Evolutionary conservation across 129 eudicot genomes (phyloP).

Genomic region (Flaveria ramosissima): DNA sequence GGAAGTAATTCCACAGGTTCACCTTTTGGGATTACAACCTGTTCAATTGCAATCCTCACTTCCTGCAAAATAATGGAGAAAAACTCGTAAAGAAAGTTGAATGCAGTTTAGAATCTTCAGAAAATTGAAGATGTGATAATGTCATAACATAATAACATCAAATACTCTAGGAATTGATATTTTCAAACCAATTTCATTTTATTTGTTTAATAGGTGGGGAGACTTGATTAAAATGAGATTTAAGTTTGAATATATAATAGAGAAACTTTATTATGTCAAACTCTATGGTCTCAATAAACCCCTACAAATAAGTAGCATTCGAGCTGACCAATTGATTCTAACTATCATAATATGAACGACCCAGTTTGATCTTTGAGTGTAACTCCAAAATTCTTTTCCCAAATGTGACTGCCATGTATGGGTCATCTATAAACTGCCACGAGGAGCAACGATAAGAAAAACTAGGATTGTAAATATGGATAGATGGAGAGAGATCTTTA

Average conservation of each 20-base stretch:
- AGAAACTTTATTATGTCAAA: background rate
- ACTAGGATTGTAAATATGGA: background rate
- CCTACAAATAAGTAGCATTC: background rate
- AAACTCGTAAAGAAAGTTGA: background rate
- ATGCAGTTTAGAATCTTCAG: background rate
- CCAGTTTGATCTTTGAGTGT: background rate
- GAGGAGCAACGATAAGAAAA: background rate
- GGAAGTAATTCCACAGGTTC: slow-evolving; percentile 87
- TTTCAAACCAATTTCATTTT: no score
- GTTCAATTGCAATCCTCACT: slow-evolving; percentile 89
- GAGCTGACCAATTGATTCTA: background rate
- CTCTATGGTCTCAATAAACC: background rate
- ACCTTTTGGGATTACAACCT: slow-evolving; percentile 74
- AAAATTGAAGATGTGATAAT: background rate
- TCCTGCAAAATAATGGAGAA: slow-evolving; percentile 43
- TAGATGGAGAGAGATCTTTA: background rate
- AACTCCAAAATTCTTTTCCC: background rate
- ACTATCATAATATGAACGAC: background rate
- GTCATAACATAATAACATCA: background rate
- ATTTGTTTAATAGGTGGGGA: no score
- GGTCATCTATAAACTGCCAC: no score
- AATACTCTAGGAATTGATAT: background rate
- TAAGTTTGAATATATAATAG: background rate
- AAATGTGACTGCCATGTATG: no score
- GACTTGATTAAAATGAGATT: background rate